phyloP scores from a whole-genome alignment of 768 basidiomycete species.

The Tulasnella sp. region DNA sequence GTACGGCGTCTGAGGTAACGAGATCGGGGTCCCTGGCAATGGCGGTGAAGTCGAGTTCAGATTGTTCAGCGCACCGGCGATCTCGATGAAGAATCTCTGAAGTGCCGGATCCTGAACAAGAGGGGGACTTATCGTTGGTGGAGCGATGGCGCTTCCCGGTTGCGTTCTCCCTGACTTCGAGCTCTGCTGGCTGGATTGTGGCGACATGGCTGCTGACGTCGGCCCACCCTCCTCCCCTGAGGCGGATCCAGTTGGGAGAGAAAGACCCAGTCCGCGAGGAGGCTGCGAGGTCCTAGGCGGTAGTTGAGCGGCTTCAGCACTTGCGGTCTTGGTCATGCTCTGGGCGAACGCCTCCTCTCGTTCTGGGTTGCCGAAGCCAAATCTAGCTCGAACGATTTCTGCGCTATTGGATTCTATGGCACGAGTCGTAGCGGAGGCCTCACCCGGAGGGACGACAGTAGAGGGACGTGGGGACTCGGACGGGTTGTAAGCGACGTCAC shows the following conservation, averaged over 20 bases:
- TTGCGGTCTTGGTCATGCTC: neutral
- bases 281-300: no score
- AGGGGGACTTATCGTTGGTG: conserved; percentile 1
- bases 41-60: neutral
- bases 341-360: conserved; percentile 1
- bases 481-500: no score
- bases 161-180: neutral
- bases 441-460: neutral
- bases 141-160: neutral
- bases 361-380: conserved; percentile 8
- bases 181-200: no score
- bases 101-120: conserved; percentile 4
- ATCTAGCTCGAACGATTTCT: conserved; percentile 11
- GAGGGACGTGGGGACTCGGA: neutral
- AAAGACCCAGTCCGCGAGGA: neutral
- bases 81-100: conserved; percentile 15
- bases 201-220: no score
- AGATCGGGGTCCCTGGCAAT: neutral
- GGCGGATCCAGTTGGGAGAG: neutral
- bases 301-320: neutral
- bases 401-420: conserved; percentile 3
- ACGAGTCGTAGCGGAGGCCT: neutral
- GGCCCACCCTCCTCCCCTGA: neutral
- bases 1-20: no score
- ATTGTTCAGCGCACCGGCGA: conserved; percentile 7